A percentile compares a stretch with the other conserved stretches of the same genome.
Evolutionary conservation across 1,284 basidiomycete species (phyloP).

Genomic region (Ceratobasidium sp.): DNA sequence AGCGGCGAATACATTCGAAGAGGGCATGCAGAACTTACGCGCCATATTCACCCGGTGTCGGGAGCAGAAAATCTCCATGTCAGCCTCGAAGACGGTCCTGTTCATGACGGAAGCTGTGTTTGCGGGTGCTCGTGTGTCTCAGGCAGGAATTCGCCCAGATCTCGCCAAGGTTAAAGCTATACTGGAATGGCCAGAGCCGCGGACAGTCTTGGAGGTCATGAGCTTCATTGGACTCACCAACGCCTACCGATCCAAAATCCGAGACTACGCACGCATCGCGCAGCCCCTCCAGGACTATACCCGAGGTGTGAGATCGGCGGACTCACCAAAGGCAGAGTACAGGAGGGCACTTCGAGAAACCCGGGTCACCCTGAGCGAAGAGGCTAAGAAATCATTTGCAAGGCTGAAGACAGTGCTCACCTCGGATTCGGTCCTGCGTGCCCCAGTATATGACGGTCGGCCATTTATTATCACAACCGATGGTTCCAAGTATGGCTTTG

Average conservation of each 20-base stretch:
- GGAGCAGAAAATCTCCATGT: constrained; percentile 9
- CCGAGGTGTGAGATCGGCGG: constrained; percentile 17
- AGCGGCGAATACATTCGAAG: constrained; percentile 31
- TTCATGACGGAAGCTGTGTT: constrained; percentile 39
- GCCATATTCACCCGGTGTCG: constrained; percentile 14
- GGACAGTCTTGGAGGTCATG: constrained; percentile 28
- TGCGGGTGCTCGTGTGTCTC: constrained; percentile 31
- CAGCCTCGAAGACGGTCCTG: constrained; percentile 34
- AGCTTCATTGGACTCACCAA: constrained; percentile 38
- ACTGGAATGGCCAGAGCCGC: constrained; percentile 40
- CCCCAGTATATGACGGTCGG: constrained; percentile 48
- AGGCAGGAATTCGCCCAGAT: constrained; percentile 34
- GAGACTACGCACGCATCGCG: constrained; percentile 41
- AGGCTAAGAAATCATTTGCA: constrained; percentile 49
- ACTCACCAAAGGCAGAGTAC: constrained; percentile 9
- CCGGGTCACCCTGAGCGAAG: constrained; percentile 46
- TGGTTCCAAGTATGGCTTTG: constrained; percentile 51
- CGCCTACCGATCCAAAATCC: constrained; percentile 38
- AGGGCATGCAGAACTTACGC: constrained; percentile 12
- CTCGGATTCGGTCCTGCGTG: constrained; percentile 49
- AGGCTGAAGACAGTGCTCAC: constrained; percentile 48
- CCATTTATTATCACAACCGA: constrained; percentile 52
- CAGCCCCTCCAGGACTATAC: constrained; percentile 49
- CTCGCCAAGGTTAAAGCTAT: constrained; percentile 39
- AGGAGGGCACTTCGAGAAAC: constrained; percentile 37